Evolutionary conservation across 2,329 filamentous ascomycete species (phyloP), one percentile per base, ranked within the genome.

Genomic region (Neopestalotiopsis rosae): DNA sequence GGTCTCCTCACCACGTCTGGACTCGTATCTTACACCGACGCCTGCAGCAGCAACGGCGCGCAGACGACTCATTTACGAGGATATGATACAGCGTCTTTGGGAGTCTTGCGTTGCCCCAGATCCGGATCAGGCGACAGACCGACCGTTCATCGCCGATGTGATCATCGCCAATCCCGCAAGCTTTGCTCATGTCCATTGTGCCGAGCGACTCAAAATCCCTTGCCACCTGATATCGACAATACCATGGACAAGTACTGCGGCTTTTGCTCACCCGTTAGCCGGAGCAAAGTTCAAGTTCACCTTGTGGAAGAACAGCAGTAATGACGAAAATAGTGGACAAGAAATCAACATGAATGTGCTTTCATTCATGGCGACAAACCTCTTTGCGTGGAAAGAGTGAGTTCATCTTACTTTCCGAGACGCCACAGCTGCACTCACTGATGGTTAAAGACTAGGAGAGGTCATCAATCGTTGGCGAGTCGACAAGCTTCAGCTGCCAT

Each of bases 221-320:
- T 76, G 94, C 10, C 92, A 94, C 74, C 89, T 97, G 79, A 97
- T 97, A 92, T 97, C 97, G 81, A 97, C 94, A 0, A 96, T 97
- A 93, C 94, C 94, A 0, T 97, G 93, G 90, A 92, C 92, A 1
- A 90, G 92, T 0, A 97, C 94, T 0, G 89, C 92, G 75, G 87
- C 91, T 0, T 96, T 96, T 72, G 92, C 93, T 0, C 94, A 97
- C 74, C 94, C 94, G 0, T 82, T 97, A 34, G 24, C 24, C 24
- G 24, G 24, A 28, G 93, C 93, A 13, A 28, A 42, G 10, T 10
- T 63, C 0, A 94, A 94, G 70, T 89, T 96, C 68, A 28, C 24
- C 24, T 28, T 28, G 3, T 28, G 24, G 24, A 28, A 28, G 49
- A 56, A 38, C 34, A 38, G 10, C 34, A 10, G 34, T 38, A 38